Base-by-base conservation (phyloP, 768 basidiomycete genomes). In the Gymnopilus dilepis region DNA sequence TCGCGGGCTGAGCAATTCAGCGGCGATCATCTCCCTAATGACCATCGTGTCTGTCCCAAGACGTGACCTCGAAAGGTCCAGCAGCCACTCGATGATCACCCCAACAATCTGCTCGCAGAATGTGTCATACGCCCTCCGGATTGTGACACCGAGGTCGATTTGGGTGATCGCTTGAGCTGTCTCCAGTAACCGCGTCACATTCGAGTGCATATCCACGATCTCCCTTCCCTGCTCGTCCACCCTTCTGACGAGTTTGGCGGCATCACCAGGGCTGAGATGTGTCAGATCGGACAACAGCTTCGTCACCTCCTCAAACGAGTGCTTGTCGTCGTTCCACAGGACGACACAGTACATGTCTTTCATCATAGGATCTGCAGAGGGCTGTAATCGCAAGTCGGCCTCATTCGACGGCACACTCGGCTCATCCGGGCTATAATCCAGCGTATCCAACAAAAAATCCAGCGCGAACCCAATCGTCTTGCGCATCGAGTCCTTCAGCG, bases 271-370 rank as follows among this genome's bases (percentile, higher is more conserved):
- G 8, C 85, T 74, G 21, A 83, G 81, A 58, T 76, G 76, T 0
- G 82, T 81, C 68, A 82, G 74, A 45, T 90, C 90, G 59, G 82
- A 80, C 6, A 93, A 76, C 41, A 94, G 82, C 62, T 86, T 84
- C 63, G 90, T 89, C 56, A 97, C 88, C 69, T 99, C 95, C 53
- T 90, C 88, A 68, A 90, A 91, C 0, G 94, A 95, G 74, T 98
- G 97, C 67, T 96, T 97, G 74, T 99, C 97, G 74, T 97, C 96
- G 77, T 96, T 95, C 95, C 95, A 98, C 4, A 99, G 76, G 26
- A 97, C 80, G 59, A 98, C 82, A 43, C 90, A 89, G 67, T 88
- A 94, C 56, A 88, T 84, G 65, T 94, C 91, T 63, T 88, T 89
- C 78, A 84, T 83, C 82, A 90, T 86, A 9, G 91, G 90, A 65